Base-by-base conservation (phyloP, 352 stramenopile genomes). In the Globisporangium spiculum region DNA sequence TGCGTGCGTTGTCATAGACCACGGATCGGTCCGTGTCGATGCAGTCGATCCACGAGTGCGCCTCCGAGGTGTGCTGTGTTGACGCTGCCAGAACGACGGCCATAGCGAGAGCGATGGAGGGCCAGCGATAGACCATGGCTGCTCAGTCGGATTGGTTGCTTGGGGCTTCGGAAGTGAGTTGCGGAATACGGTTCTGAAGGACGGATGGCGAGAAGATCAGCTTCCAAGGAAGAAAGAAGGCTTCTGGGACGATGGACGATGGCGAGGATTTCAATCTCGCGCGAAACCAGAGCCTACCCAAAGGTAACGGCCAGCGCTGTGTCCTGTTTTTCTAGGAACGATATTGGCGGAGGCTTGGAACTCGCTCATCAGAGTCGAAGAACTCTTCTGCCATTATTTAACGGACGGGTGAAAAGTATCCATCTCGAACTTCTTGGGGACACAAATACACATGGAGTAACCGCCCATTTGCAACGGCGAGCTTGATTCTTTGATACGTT, bases 1-100 rank as follows among this genome's bases (percentile, higher is more conserved):
- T 69, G 34, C 72, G 72, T 38, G 75, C 79, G 34, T 79, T 76
- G 63, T 88, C 74, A 68, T 90, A 91, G 10, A 91, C 83, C 10
- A 89, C 70, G 0, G 66, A 70, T 69, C 74, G 79, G 63, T 84
- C 70, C 7, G 71, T 84, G 62, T 70, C 65, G 50, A 70, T 70
- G 65, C 57, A 70, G 26, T 70, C 65, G 65, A 70, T 60, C 65
- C 83, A 91, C 57, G 70, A 80, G 63, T 90, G 81, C 8, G 78
- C 78, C 26, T 48, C 26, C 20, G 41, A 44, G 6, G 55, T n/a
- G 10, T 7, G 26, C 9, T 16, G 12, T 18, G 20, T 48, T 3
- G 12, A 57, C 16, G 22, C 16, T n/a, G 41, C 38, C 2, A 34
- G 18, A 24, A 22, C 18, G 53, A 63, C 18, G 3, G 3, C 60